Percentiles rank a stretch among this genome's conserved stretches.
Conservation (phyloP, 83 land plant genomes). For the Larix sibirica region DNA sequence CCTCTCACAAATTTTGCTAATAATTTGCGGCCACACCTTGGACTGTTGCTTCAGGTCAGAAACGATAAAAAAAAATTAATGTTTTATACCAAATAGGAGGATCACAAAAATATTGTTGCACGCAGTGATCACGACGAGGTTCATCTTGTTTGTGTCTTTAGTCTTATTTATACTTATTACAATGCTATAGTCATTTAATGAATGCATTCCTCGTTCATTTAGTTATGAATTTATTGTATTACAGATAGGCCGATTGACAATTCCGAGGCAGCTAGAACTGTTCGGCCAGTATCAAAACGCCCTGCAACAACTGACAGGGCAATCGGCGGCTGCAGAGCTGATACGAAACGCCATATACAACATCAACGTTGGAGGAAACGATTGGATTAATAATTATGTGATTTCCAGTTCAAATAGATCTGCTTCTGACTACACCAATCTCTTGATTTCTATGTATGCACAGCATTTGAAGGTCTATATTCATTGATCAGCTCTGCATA, state of each 20-base stretch:
- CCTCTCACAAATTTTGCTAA: no score
- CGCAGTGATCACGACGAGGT: background rate
- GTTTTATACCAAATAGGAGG: no score
- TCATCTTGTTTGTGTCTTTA: background rate
- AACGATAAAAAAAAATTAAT: no score
- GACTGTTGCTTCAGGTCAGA: no score
- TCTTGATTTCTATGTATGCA: background rate
- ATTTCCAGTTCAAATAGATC: background rate
- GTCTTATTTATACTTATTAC: no score
- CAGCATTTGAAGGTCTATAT: constrained; percentile 8
- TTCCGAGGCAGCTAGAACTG: constrained; percentile 12
- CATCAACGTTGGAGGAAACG: constrained; percentile 16
- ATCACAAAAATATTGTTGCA: background rate
- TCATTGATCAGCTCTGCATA: background rate
- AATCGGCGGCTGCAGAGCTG: background rate
- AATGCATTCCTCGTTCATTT: background rate
- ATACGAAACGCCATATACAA: constrained; percentile 5
- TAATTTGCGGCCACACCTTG: no score
- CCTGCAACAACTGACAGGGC: constrained; percentile 1
- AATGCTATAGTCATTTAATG: background rate
- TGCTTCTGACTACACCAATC: background rate
- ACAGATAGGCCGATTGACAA: constrained; percentile 10
- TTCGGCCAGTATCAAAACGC: constrained; percentile 15
- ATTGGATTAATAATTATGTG: constrained; percentile 15
- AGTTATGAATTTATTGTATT: background rate